These are phyloP conservation scores for Pseudomonodictys pantanalensis DNA, from an alignment of 495 filamentous ascomycete genomes.

Conservation along the genomic window DNA sequence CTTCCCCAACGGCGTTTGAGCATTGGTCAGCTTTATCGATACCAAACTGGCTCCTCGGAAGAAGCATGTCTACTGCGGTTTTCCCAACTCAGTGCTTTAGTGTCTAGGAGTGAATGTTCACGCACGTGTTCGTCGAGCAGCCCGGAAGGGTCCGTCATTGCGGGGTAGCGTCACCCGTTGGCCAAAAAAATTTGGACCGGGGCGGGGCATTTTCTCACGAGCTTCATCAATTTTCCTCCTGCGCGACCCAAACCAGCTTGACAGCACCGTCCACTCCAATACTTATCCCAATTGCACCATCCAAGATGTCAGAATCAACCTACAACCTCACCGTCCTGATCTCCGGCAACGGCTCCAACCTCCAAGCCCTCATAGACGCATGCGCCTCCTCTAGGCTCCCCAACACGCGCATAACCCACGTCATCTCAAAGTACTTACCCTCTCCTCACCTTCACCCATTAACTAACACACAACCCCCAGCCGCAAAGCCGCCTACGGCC, in stretches of 20 bases:
- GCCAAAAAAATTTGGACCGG: background rate
- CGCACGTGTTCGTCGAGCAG: background rate
- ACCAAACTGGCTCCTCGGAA: no score
- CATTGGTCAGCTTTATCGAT: no score
- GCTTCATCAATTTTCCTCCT: no score
- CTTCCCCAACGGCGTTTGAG: no score
- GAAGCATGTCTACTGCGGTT: no score
- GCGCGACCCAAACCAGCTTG: background rate
- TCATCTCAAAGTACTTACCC: conserved; percentile 65
- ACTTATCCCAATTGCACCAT: background rate
- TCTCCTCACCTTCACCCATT: background rate
- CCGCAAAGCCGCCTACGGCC: conserved; percentile 73
- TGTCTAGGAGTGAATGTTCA: background rate
- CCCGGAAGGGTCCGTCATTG: no score
- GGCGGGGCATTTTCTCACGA: no score
- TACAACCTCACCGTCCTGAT: conserved; percentile 60
- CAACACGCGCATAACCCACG: conserved; percentile 63
- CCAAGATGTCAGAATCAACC: conserved; percentile 8
- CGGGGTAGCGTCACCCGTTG: background rate
- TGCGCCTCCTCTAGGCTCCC: conserved; percentile 54
- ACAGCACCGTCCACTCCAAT: background rate
- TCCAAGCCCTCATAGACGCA: conserved; percentile 87
- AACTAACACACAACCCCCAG: background rate
- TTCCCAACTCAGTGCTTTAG: no score
- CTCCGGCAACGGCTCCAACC: conserved; percentile 80